Conservation (phyloP, 768 basidiomycete species). For the Lyophyllum shimeji region DNA sequence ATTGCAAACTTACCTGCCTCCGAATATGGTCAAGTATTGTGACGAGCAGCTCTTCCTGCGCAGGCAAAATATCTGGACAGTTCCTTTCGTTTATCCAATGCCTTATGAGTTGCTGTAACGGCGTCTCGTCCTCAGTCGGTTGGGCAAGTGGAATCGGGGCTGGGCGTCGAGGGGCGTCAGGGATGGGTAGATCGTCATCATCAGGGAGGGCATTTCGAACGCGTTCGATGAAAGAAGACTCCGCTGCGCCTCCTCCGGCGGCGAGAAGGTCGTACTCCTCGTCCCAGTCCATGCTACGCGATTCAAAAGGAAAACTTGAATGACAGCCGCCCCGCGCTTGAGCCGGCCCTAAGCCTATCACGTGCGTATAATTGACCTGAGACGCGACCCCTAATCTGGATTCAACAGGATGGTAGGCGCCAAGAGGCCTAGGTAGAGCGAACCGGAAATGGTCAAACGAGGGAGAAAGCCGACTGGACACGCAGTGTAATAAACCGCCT, state of each 20-base stretch:
- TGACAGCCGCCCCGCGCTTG: constrained; percentile 20
- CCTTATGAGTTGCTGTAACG: constrained; percentile 67
- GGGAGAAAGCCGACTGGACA: too few species aligned
- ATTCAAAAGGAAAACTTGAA: neutral
- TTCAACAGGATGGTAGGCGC: too few species aligned
- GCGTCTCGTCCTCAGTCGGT: constrained; percentile 45
- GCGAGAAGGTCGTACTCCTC: constrained; percentile 31
- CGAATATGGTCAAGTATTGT: constrained; percentile 73
- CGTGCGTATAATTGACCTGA: neutral
- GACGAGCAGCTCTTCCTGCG: constrained; percentile 67
- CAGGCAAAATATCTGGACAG: constrained; percentile 75
- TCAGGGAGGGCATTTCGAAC: constrained; percentile 33
- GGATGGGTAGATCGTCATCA: constrained; percentile 36
- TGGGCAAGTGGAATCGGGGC: constrained; percentile 7
- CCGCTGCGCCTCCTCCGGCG: constrained; percentile 12
- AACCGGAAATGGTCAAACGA: too few species aligned
- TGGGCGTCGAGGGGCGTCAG: constrained; percentile 10
- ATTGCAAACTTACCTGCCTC: constrained; percentile 63
- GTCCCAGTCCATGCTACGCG: constrained; percentile 36
- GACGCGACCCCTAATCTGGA: too few species aligned
- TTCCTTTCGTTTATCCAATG: constrained; percentile 88
- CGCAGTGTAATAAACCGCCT: too few species aligned
- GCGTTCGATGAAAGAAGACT: constrained; percentile 32
- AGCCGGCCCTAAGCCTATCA: constrained; percentile 27
- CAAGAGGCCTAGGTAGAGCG: too few species aligned